Base-by-base conservation (phyloP, 148 eudicot genomes). In the Suaeda aralocaspica region DNA sequence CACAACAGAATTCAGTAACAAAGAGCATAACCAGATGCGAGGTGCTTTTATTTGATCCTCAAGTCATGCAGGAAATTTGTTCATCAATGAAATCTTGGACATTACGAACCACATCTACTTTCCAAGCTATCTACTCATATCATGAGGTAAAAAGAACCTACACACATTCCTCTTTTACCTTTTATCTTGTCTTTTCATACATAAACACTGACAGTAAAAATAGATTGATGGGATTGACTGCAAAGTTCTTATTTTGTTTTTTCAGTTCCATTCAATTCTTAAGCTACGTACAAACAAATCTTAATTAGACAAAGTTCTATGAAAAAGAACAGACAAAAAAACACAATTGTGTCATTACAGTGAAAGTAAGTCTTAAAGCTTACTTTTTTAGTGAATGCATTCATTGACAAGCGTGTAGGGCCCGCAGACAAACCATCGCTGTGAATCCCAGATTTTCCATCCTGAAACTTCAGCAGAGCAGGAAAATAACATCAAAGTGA, bases 381-480 rank as follows among this genome's bases (percentile, higher is more conserved):
- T 77, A 86, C 89, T 71, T 81, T 83, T 53, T 55, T 64, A 62
- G 82, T 72, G 71, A 83, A 86, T 56, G 66, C 82, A 77, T 84
- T 86, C 42, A 60, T 55, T 22, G 83, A 79, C 36, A 75, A 82
- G 64, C 71, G 81, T 28, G 65, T 44, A 19, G 30, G 56, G 64
- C 60, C 55, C 42, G 74, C 73, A 64, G 75, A 76, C 67, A 36
- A 30, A 49, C 45, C 77, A 53, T 57, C 82, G 62, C 72, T 72
- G 68, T 45, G 50, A 68, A 59, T 73, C 64, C 16, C 29, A 29
- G 45, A 46, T 70, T 71, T 70, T 48, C 64, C 74, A 81, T 78
- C 79, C 88, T 82, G 77, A 60, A 81, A 74, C 29, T 9, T 69
- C 42, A 29, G 67, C 34, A 72, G 70, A 66, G 62, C n/a, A 52